Evolutionary conservation across 495 filamentous ascomycete genomes (phyloP).

Genomic region (Neurospora tetraspora): DNA sequence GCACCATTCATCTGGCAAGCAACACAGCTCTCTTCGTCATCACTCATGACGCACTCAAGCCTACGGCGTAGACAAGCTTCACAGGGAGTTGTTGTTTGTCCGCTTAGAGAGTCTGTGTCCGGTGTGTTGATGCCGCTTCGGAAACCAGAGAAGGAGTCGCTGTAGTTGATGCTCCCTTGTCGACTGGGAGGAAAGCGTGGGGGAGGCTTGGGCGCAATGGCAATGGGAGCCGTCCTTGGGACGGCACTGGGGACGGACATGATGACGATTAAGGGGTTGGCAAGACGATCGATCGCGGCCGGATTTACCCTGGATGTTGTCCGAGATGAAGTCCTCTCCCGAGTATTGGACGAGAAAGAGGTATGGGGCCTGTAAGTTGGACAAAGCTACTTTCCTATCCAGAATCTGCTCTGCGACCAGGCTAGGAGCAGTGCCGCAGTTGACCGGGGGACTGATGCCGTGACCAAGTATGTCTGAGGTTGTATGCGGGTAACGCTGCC

Average conservation of each 20-base stretch:
- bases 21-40: constrained; percentile 52
- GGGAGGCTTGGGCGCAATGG: constrained; percentile 45
- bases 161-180: constrained; percentile 29
- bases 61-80: constrained; percentile 70
- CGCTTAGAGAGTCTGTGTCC: constrained; percentile 39
- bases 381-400: not conserved
- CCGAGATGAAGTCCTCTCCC: not conserved
- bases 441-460: not conserved
- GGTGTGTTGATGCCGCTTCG: constrained; percentile 39
- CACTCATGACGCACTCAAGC: constrained; percentile 83
- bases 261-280: constrained; percentile 23
- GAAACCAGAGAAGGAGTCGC: constrained; percentile 26
- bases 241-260: constrained; percentile 41
- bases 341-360: not conserved
- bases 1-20: constrained; percentile 52
- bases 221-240: constrained; percentile 46
- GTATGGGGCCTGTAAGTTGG: not conserved
- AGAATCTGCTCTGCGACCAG: not conserved
- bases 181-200: constrained; percentile 30
- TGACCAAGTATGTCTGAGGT: not conserved
- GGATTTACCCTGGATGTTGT: constrained; percentile 11
- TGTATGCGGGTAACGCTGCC: constrained; percentile 3
- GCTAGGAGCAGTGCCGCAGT: not conserved
- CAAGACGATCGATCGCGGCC: constrained; percentile 2
- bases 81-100: constrained; percentile 31